These are phyloP conservation scores for Fusarium continuum DNA, from an alignment of 2,329 filamentous ascomycete genomes.

Conservation along the genomic window DNA sequence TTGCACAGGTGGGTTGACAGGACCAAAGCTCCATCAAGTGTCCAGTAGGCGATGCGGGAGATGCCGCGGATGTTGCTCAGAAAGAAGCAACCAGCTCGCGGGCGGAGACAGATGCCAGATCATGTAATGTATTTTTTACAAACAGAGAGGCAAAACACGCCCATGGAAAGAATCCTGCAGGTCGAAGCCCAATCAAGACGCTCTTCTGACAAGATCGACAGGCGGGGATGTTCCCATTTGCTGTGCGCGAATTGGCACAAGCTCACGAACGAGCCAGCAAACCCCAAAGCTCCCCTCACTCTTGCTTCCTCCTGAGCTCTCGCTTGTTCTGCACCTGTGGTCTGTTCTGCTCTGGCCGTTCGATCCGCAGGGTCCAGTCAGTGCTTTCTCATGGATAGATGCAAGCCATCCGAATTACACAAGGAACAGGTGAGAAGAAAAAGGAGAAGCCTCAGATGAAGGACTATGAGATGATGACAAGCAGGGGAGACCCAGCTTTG, in stretches of 20 bases:
- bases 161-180: background rate
- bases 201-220: constrained; percentile 31
- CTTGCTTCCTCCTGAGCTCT: constrained; percentile 8
- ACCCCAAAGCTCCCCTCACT: constrained; percentile 1
- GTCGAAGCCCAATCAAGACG: constrained; percentile 10
- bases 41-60: constrained; percentile 12
- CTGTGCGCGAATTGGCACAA: constrained; percentile 21
- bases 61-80: background rate
- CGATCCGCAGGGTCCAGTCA: constrained; percentile 38
- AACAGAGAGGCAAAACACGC: constrained; percentile 1
- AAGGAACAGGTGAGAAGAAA: constrained; percentile 9
- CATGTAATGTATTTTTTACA: background rate
- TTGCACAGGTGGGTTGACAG: constrained; percentile 10
- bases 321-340: background rate
- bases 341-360: background rate
- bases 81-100: background rate
- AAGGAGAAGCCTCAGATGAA: background rate
- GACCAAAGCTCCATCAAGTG: constrained; percentile 15
- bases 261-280: constrained; percentile 17
- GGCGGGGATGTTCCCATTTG: constrained; percentile 24
- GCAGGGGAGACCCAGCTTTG: constrained; percentile 40
- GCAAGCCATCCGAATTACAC: constrained; percentile 4
- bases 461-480: constrained; percentile 24
- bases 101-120: constrained; percentile 2
- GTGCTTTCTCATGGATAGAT: constrained; percentile 8